Evolutionary conservation across 805 yeast genomes (phyloP), one percentile per base, ranked within the genome.

Genomic region (Hanseniaspora jakobsenii): DNA sequence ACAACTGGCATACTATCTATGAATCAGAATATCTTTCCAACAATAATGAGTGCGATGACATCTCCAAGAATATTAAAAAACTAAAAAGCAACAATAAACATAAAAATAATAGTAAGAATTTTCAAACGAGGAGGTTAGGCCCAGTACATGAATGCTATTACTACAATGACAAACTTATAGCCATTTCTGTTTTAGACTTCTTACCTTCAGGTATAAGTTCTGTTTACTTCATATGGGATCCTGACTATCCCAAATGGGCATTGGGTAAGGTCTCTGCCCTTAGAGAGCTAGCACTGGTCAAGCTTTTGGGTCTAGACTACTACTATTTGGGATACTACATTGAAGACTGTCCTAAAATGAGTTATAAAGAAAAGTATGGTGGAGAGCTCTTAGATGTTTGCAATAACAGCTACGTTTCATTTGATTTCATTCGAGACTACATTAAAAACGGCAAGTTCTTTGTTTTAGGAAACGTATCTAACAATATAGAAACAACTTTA

Each of bases 221-320:
- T 0, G 87, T 87, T 1, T 86, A 87, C 57, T 81, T 87, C 56
- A 75, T 86, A 10, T 84, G 91, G 82, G 87, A 85, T 55, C 91
- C 93, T 0, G 87, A 77, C 44, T 79, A 68, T 55, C 76, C 78
- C 4, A 67, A 73, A 41, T 62, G 77, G 51, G 78, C 83, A 0
- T 58, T 86, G 24, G 96, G 96, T 0, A 83, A 83, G 21, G 57
- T 86, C 2, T 77, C 86, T 49, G 89, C 83, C 0, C 54, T 85
- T 22, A 61, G 81, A 31, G 96, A 86, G 54, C 62, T 83, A 30
- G 66, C 72, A 1, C 55, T 82, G 57, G 64, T 77, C 4, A 51
- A 66, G 22, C 58, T 70, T 32, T 61, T 75, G 30, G 63, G 66
- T 6, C 47, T 61, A 6, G 49, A 57, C 36, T 75, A 72, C 60